Evolutionary conservation across 176 grass and related monocot species (phyloP), one percentile per base, ranked within the genome.

Genomic region (Rhynchospora tenuis): DNA sequence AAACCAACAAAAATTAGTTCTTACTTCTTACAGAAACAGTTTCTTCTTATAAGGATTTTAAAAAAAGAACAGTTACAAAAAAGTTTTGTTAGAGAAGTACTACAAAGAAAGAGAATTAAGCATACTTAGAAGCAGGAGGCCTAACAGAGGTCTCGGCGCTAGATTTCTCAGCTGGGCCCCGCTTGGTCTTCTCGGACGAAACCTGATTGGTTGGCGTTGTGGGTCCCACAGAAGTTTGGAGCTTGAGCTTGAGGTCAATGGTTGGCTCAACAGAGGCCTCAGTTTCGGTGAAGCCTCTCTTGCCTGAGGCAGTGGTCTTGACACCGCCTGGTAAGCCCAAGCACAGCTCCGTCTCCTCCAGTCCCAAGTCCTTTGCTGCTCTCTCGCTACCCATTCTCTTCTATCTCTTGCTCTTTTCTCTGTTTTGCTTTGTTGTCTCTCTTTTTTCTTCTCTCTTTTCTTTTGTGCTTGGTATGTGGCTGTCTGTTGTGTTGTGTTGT

Each of bases 111-210:
- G 55, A 9, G 3, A 58, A 38, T n/a, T 23, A 74, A 26, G 43
- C 27, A 43, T 89, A 89, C 84, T 89, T 89, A 8, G 79, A 82
- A 71, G 84, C 84, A 29, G 84, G 46, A 29, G 71, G 88, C 84
- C 76, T 89, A 27, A 65, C 71, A 29, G 68, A 57, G 42, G 48
- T 69, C 24, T 23, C 69, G n/a, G n/a, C 24, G 60, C 20, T 59
- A 19, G 59, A 45, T 46, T 88, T 55, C 8, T 81, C 65, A 69
- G 28, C 71, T 23, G 42, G 14, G 16, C 61, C 31, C 33, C 33
- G 33, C 33, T 38, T 38, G 33, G 33, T 2, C 33, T 38, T 38
- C 33, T 38, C 33, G 2, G 33, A 38, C 3, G 33, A 38, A 4
- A 3, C 14, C 79, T 82, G 79, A 33, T 82, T 66, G 11, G 16